Evolutionary conservation across 768 basidiomycete species (phyloP), one percentile per base, ranked within the genome.

Genomic region (Clathrus columnatus): DNA sequence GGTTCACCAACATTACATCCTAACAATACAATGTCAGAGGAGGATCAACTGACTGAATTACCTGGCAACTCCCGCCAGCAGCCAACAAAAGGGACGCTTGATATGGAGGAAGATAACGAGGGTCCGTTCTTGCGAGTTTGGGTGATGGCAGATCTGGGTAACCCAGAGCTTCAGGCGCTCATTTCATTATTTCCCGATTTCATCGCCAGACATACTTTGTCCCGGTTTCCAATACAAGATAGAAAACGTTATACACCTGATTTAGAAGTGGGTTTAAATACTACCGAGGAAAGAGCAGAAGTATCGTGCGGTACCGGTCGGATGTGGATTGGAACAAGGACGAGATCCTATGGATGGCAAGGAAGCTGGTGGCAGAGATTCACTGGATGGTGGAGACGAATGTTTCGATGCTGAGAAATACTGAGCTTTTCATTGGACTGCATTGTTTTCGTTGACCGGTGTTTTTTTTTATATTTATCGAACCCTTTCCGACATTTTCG

Each of bases 341-440:
- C 69, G 44, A 82, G 91, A 32, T 68, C 70, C 36, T 74, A 76
- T 26, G 84, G 81, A 10, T 91, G 83, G 82, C 73, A 80, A 63
- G 89, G 91, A 20, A 74, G 80, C 44, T 87, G 83, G 80, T 92
- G 88, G 88, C 80, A 80, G 44, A 75, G 85, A 59, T 82, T 93
- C 64, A 70, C 80, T 61, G 68, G 82, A 46, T 93, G 91, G 91
- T 88, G 83, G 79, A 80, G 79, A 67, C 79, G 77, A 68, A 60
- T 85, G 48, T 91, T 91, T 70, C 14, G 36, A 36, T 87, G 87
- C 69, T 90, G 77, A 69, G 20, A 41, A 21, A 23, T 18, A 27
- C 5, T 21, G 29, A 17, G n/a, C 46, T 47, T 11, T 10, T 20
- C 26, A 28, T 47, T 47, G 46, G 21, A 47, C 21, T 47, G 20